Evolutionary conservation across 345 rosid genomes (phyloP).

Genomic region (Citrus hindsii): DNA sequence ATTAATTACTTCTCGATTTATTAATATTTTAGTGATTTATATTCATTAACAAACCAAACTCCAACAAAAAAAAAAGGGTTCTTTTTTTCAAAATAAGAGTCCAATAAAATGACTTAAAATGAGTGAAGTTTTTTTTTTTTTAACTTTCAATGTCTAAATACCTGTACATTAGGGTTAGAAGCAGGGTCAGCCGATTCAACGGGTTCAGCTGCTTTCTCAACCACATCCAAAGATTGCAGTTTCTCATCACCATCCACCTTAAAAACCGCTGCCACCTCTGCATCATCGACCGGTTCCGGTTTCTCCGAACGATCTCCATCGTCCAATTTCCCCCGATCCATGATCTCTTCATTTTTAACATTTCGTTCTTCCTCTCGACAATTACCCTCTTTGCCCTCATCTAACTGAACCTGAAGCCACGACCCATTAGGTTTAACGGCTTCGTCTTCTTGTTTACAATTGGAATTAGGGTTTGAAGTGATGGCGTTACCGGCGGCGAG

Average conservation of each 20-base stretch:
- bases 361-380: conserved; percentile 6
- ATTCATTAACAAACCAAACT: not conserved
- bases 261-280: conserved; percentile 10
- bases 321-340: conserved; percentile 18
- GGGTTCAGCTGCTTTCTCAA: conserved; percentile 23
- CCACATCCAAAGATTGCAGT: conserved; percentile 9
- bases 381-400: not conserved
- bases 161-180: conserved; percentile 29
- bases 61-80: not conserved
- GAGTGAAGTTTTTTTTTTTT: not conserved
- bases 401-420: conserved; percentile 21
- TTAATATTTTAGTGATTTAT: not conserved
- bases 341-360: conserved; percentile 10
- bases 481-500: conserved; percentile 1
- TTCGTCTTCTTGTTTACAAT: not conserved
- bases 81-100: not conserved
- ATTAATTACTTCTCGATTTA: not conserved
- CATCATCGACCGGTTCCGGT: conserved; percentile 1
- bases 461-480: conserved; percentile 15
- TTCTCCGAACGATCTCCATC: conserved; percentile 17
- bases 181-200: not conserved
- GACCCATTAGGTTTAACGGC: not conserved
- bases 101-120: not conserved
- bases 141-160: conserved; percentile 8
- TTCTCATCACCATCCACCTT: conserved; percentile 18